These are phyloP conservation scores for Rhodotorula toruloides DNA, from an alignment of 768 basidiomycete genomes.

Conservation along the genomic window DNA sequence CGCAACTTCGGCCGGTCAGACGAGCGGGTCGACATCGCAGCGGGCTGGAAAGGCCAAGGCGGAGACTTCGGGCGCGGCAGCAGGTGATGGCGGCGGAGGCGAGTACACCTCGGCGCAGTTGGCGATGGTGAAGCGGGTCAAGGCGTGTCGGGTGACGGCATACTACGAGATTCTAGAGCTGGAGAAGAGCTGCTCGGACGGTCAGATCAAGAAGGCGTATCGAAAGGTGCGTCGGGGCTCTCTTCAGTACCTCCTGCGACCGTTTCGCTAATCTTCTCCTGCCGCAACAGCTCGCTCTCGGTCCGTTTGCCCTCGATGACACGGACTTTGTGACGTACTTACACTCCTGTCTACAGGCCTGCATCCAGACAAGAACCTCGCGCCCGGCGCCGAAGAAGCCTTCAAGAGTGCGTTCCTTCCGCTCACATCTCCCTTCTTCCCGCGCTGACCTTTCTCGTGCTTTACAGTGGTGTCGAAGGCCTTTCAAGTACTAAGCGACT, in stretches of 20 bases:
- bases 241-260: background rate
- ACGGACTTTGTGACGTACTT: background rate
- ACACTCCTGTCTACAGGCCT: conserved; percentile 45
- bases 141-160: conserved; percentile 75
- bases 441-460: background rate
- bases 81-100: background rate
- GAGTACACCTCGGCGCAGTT: conserved; percentile 73
- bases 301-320: background rate
- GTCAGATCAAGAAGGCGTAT: conserved; percentile 88
- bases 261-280: background rate
- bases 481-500: conserved; percentile 90
- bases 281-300: conserved; percentile 63
- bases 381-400: conserved; percentile 93
- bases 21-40: conserved; percentile 50
- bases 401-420: conserved; percentile 74
- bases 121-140: conserved; percentile 76
- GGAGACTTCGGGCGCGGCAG: background rate
- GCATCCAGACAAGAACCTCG: conserved; percentile 90
- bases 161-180: conserved; percentile 88
- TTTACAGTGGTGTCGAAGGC: conserved; percentile 89
- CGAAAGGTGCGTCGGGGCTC: conserved; percentile 62
- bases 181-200: conserved; percentile 73
- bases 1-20: conserved; percentile 61
- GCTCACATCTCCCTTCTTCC: background rate
- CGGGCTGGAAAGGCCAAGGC: background rate